A percentile compares a stretch with the other conserved stretches of the same genome.
Conservation (phyloP, 2,329 filamentous ascomycete species). For the Neocucurbitaria cava region DNA sequence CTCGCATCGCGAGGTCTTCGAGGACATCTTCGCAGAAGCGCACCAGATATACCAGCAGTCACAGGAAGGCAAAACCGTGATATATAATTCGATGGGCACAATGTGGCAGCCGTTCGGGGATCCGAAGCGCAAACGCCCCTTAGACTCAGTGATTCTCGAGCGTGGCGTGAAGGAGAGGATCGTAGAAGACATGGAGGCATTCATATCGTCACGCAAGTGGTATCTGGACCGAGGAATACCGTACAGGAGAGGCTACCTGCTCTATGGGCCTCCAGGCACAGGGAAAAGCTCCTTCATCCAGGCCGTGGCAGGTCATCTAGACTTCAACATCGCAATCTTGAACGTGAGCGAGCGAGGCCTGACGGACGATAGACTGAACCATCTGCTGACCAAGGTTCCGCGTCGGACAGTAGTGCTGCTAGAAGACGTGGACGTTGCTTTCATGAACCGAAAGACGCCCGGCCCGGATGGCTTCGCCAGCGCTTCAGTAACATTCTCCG, state of each 20-base stretch:
- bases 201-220: slow-evolving; percentile 80
- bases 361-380: slow-evolving; percentile 87
- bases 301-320: slow-evolving; percentile 87
- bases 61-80: slow-evolving; percentile 89
- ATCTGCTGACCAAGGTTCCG: slow-evolving; percentile 84
- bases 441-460: slow-evolving; percentile 77
- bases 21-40: slow-evolving; percentile 87
- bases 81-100: slow-evolving; percentile 84
- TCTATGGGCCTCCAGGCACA: slow-evolving; percentile 88
- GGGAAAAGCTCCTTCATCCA: slow-evolving; percentile 98
- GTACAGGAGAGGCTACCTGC: slow-evolving; percentile 85
- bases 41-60: slow-evolving; percentile 79
- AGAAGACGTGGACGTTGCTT: slow-evolving; percentile 92
- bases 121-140: slow-evolving; percentile 82
- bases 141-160: slow-evolving; percentile 87
- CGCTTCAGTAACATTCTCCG: slow-evolving; percentile 92
- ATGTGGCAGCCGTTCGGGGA: slow-evolving; percentile 87
- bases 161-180: slow-evolving; percentile 82
- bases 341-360: slow-evolving; percentile 90
- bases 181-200: slow-evolving; percentile 81
- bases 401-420: slow-evolving; percentile 81
- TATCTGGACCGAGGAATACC: slow-evolving; percentile 95
- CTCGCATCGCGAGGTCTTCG: slow-evolving; percentile 85
- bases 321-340: slow-evolving; percentile 91
- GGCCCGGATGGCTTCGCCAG: slow-evolving; percentile 85